Conservation (phyloP, 192 early-diverging fungal genomes). For the Coemansia sp. region DNA sequence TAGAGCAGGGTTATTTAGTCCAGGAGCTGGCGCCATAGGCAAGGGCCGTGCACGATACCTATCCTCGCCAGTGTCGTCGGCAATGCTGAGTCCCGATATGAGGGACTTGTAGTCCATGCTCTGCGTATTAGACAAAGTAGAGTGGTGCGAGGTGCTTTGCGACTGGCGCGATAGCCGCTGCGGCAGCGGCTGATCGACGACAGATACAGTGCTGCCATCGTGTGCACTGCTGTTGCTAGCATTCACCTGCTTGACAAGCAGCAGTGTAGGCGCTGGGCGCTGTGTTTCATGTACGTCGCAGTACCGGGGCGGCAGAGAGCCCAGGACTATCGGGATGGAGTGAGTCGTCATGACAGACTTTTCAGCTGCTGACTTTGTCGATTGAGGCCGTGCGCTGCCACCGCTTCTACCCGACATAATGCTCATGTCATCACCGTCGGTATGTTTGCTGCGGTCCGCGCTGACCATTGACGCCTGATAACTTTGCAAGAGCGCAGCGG, state of each 20-base stretch:
- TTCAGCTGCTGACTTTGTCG: conserved; percentile 12
- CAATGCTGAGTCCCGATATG: conserved; percentile 12
- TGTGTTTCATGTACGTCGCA: conserved; percentile 40
- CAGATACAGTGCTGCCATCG: not conserved
- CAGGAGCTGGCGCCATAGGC: conserved; percentile 25
- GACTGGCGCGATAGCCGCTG: conserved; percentile 18
- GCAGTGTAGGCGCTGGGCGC: conserved; percentile 31
- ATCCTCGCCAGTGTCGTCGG: conserved; percentile 24
- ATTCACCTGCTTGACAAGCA: conserved; percentile 35
- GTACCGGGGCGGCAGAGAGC: conserved; percentile 43
- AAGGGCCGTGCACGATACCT: conserved; percentile 30
- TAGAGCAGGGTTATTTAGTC: not conserved
- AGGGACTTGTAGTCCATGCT: conserved; percentile 29
- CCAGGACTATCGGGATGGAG: conserved; percentile 4
- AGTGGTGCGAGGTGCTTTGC: conserved; percentile 18
- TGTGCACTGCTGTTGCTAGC: not conserved
- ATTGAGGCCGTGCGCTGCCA: conserved; percentile 14
- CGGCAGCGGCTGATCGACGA: not conserved
- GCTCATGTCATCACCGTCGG: conserved; percentile 28
- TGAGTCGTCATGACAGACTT: not conserved
- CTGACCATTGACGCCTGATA: conserved; percentile 22
- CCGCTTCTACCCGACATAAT: conserved; percentile 32
- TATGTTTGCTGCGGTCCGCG: conserved; percentile 9
- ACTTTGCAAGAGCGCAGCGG: not conserved
- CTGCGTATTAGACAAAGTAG: conserved; percentile 27